Conservation (phyloP, 108 stramenopile genomes). For the Craspedostauros australis region DNA sequence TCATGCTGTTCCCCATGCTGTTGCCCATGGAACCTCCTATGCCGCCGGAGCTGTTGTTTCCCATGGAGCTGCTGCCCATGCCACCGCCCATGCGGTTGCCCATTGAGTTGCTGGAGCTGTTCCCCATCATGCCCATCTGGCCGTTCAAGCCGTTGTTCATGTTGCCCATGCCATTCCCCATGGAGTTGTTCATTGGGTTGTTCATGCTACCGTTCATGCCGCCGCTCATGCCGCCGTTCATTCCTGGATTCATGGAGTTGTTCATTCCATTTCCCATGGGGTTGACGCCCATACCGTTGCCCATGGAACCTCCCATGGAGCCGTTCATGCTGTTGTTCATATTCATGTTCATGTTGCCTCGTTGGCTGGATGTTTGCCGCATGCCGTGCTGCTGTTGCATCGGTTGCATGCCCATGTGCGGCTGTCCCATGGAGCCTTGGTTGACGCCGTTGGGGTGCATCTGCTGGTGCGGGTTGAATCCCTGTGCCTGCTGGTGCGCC, state of each 20-base stretch:
- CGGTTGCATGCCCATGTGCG: conserved; percentile 34
- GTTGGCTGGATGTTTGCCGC: conserved; percentile 22
- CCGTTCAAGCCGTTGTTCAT: conserved; percentile 21
- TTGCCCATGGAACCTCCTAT: conserved; percentile 22
- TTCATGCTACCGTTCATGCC: too few species aligned
- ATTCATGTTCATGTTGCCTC: conserved; percentile 16
- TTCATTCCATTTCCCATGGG: conserved; percentile 14
- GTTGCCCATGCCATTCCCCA: conserved; percentile 9
- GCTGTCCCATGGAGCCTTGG: conserved; percentile 2
- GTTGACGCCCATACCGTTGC: conserved; percentile 21
- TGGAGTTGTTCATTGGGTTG: conserved; percentile 19
- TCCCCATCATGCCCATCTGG: too few species aligned
- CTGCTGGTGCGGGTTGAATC: conserved; percentile 37
- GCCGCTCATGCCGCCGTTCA: conserved; percentile 2
- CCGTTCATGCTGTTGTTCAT: conserved; percentile 27
- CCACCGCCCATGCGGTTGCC: conserved; percentile 4
- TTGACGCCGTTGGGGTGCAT: conserved; percentile 35
- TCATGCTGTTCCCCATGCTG: too few species aligned
- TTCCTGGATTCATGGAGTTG: too few species aligned
- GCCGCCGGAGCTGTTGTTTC: conserved; percentile 19
- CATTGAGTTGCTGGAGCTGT: conserved; percentile 4
- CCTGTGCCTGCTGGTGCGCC: conserved; percentile 25
- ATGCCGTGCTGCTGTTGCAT: conserved; percentile 27
- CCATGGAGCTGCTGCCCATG: neutral
- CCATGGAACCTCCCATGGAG: conserved; percentile 20